These are phyloP conservation scores for Suillus brevipes DNA, from an alignment of 768 basidiomycete genomes.

Conservation along the genomic window DNA sequence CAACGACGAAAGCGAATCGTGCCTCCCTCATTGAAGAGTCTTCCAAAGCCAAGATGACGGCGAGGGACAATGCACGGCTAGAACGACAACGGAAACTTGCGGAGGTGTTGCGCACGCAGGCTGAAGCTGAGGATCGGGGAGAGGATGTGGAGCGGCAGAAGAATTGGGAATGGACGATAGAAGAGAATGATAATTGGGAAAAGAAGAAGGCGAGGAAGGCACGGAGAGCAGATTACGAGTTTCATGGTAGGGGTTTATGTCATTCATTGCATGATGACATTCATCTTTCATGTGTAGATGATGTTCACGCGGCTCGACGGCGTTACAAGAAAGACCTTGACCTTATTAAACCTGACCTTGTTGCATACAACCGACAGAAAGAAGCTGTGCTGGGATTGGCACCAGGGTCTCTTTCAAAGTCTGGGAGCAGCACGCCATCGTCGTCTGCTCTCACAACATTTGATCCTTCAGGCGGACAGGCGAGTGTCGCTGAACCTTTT, in stretches of 20 bases:
- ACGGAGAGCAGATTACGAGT: constrained; percentile 84
- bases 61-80: constrained; percentile 77
- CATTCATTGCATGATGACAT: not conserved
- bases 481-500: constrained; percentile 25
- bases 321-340: constrained; percentile 93
- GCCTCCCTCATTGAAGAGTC: constrained; percentile 84
- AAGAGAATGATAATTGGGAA: constrained; percentile 97
- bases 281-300: constrained; percentile 54
- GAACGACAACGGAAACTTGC: constrained; percentile 91
- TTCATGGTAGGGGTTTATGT: constrained; percentile 66
- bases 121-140: constrained; percentile 88
- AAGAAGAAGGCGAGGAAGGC: constrained; percentile 82
- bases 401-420: constrained; percentile 60
- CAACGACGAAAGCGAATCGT: constrained; percentile 81
- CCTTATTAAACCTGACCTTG: constrained; percentile 83
- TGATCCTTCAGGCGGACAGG: constrained; percentile 47
- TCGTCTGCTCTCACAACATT: constrained; percentile 49
- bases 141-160: constrained; percentile 88
- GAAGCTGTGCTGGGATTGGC: constrained; percentile 77
- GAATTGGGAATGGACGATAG: constrained; percentile 94
- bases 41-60: constrained; percentile 71
- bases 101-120: constrained; percentile 79
- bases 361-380: constrained; percentile 86
- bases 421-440: constrained; percentile 33
- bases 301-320: constrained; percentile 83